Conservation (phyloP, 257 asterid genomes). For the Ophiorrhiza pumila region DNA sequence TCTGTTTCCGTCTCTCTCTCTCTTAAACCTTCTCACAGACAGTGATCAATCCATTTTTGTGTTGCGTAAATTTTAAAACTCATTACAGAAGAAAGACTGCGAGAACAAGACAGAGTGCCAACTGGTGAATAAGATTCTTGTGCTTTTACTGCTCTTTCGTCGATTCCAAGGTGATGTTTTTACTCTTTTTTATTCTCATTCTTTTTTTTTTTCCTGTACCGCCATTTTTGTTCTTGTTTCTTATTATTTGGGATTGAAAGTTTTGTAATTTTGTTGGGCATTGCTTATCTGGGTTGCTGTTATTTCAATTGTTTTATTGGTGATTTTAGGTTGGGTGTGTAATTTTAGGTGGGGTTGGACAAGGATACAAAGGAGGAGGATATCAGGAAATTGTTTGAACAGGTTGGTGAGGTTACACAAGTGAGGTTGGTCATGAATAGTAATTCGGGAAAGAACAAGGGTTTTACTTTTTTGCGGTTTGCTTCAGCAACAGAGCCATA, state of each 20-base stretch:
- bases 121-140: conserved; percentile 25
- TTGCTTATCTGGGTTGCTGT: conserved; percentile 12
- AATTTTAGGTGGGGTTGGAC: no score
- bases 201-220: not conserved
- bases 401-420: conserved; percentile 43
- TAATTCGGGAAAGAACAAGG: conserved; percentile 54
- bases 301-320: conserved; percentile 16
- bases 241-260: conserved; percentile 3
- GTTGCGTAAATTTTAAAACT: conserved; percentile 7
- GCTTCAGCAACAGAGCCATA: conserved; percentile 63
- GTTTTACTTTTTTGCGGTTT: conserved; percentile 63
- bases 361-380: conserved; percentile 51
- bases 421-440: conserved; percentile 49
- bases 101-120: conserved; percentile 11
- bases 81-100: conserved; percentile 14
- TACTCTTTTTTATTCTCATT: conserved; percentile 17
- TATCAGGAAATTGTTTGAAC: conserved; percentile 51
- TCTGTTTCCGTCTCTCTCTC: conserved; percentile 23
- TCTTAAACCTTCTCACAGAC: conserved; percentile 17
- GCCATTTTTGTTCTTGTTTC: not conserved
- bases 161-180: conserved; percentile 43
- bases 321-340: conserved; percentile 15
- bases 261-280: conserved; percentile 26
- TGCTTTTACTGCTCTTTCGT: conserved; percentile 20
- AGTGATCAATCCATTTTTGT: conserved; percentile 13